Conservation (phyloP, 2,329 filamentous ascomycete genomes). For the Pseudodiploospora longispora region DNA sequence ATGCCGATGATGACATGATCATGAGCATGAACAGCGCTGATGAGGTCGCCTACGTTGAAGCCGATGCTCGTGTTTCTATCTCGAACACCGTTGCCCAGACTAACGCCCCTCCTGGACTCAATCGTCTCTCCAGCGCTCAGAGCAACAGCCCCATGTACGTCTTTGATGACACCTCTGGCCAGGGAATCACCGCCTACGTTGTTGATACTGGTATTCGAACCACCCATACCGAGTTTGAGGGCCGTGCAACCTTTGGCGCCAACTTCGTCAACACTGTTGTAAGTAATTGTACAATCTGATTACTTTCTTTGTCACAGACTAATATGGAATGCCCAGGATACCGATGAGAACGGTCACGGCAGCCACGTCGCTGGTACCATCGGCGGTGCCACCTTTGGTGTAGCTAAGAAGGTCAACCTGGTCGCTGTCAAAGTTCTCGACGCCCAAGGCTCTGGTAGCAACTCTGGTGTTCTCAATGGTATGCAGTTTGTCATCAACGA, state of each 20-base stretch:
- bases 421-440: conserved; percentile 56
- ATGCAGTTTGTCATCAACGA: conserved; percentile 47
- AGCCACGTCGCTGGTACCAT: conserved; percentile 57
- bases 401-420: conserved; percentile 49
- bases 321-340: conserved; percentile 23
- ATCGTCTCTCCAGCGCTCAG: conserved; percentile 40
- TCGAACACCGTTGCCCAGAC: conserved; percentile 39
- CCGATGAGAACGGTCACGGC: conserved; percentile 55
- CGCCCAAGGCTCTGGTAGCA: conserved; percentile 27
- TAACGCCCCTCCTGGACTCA: conserved; percentile 45
- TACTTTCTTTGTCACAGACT: no score
- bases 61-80: conserved; percentile 40
- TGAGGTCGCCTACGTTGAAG: conserved; percentile 47
- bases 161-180: conserved; percentile 44
- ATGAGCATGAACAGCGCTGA: conserved; percentile 38
- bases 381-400: conserved; percentile 51
- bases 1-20: conserved; percentile 43
- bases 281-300: conserved; percentile 17
- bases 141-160: conserved; percentile 26
- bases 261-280: conserved; percentile 43
- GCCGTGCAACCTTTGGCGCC: conserved; percentile 43
- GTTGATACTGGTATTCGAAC: conserved; percentile 57
- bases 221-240: conserved; percentile 48
- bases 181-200: conserved; percentile 52
- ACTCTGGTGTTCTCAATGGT: conserved; percentile 44